phyloP scores from a whole-genome alignment of 495 filamentous ascomycete genomes.

The Podospora pseudocomata region DNA sequence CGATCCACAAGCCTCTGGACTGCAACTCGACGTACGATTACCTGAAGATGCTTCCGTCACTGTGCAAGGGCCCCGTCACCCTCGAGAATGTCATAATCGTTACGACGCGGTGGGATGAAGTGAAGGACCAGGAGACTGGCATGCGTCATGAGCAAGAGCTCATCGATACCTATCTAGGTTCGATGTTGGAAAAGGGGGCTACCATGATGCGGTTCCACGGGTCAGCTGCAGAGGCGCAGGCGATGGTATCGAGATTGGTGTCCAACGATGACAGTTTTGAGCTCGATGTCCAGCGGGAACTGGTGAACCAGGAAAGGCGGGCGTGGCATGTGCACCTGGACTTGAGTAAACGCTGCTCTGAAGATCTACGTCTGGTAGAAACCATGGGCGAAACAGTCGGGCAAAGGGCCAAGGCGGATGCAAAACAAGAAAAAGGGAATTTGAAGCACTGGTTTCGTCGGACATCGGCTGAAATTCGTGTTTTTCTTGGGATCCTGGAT shows the following conservation, averaged over 20 bases:
- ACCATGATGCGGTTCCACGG: background rate
- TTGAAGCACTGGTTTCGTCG: background rate
- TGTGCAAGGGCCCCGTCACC: background rate
- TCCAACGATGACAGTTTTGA: background rate
- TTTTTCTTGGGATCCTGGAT: background rate
- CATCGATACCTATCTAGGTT: background rate
- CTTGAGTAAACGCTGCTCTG: background rate
- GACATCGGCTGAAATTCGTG: background rate
- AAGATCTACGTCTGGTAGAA: background rate
- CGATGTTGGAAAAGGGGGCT: conserved; percentile 3
- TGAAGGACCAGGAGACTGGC: background rate
- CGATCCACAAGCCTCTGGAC: background rate
- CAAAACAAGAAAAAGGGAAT: background rate
- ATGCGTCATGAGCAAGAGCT: conserved; percentile 1
- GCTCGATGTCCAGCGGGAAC: conserved; percentile 1
- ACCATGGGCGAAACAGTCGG: background rate
- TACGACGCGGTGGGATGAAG: background rate
- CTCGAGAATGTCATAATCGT: background rate
- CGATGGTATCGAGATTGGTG: conserved; percentile 8
- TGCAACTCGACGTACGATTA: background rate
- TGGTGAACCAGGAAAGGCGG: background rate
- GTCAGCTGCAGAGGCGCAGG: background rate
- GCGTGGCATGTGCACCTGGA: background rate
- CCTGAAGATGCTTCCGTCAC: background rate
- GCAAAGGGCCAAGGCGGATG: background rate